phyloP scores from a whole-genome alignment of 768 basidiomycete genomes.

The Collybia nuda region DNA sequence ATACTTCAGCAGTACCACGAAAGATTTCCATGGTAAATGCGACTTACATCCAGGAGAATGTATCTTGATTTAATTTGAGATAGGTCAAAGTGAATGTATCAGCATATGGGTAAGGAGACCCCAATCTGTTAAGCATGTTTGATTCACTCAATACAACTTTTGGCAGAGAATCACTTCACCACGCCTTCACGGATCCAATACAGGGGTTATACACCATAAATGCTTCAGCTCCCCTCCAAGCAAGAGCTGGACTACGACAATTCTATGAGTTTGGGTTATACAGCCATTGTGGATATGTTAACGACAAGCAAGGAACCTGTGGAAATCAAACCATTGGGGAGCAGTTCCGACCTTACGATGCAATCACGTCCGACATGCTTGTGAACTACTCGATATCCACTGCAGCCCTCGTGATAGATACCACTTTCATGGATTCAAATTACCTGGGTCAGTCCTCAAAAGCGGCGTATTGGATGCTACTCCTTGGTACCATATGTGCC shows the following conservation, averaged over 20 bases:
- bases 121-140: slow-evolving; percentile 1
- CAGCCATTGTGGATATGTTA: slow-evolving; percentile 73
- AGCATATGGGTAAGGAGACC: slow-evolving; percentile 57
- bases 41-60: slow-evolving; percentile 1
- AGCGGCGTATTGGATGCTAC: slow-evolving; percentile 74
- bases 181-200: slow-evolving; percentile 56
- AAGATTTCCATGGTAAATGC: slow-evolving; percentile 68
- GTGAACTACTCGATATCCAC: slow-evolving; percentile 60
- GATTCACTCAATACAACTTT: slow-evolving; percentile 1
- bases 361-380: slow-evolving; percentile 66
- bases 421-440: slow-evolving; percentile 57
- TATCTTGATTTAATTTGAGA: slow-evolving; percentile 3
- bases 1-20: slow-evolving; percentile 69
- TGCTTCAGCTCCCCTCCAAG: slow-evolving; percentile 58
- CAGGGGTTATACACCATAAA: slow-evolving; percentile 66
- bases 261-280: slow-evolving; percentile 81
- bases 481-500: slow-evolving; percentile 70
- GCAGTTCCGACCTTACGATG: slow-evolving; percentile 64
- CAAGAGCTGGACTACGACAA: slow-evolving; percentile 60
- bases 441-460: slow-evolving; percentile 64
- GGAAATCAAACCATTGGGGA: slow-evolving; percentile 58
- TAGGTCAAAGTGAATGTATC: slow-evolving; percentile 73
- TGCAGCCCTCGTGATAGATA: slow-evolving; percentile 46
- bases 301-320: slow-evolving; percentile 59
- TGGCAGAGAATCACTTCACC: slow-evolving; percentile 49